Conservation (phyloP, 768 basidiomycete genomes). For the Termitomyces eurrhizus region DNA sequence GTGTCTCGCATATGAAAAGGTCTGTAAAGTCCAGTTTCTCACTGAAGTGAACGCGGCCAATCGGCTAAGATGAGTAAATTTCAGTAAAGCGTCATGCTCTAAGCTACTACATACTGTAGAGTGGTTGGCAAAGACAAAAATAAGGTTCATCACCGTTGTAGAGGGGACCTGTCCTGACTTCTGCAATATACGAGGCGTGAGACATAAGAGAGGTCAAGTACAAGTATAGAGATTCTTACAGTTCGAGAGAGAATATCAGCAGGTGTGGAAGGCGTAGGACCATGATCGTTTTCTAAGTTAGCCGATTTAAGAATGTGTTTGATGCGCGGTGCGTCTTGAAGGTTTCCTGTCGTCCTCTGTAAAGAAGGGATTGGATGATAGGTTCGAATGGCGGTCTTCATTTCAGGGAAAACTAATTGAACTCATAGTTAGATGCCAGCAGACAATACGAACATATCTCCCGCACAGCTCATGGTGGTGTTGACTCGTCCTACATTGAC, state of each 20-base stretch:
- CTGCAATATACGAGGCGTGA: constrained; percentile 16
- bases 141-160: constrained; percentile 64
- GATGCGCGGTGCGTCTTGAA: constrained; percentile 77
- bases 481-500: constrained; percentile 81
- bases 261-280: constrained; percentile 47
- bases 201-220: not conserved
- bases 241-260: constrained; percentile 50
- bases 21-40: constrained; percentile 74
- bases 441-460: constrained; percentile 24
- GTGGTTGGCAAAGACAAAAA: constrained; percentile 67
- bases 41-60: constrained; percentile 65
- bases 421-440: constrained; percentile 2
- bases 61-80: constrained; percentile 41
- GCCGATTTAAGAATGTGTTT: constrained; percentile 70
- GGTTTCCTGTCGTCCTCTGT: constrained; percentile 63
- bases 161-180: constrained; percentile 54
- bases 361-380: constrained; percentile 77
- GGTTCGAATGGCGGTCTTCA: constrained; percentile 72
- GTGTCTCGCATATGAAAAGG: constrained; percentile 69
- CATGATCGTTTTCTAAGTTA: constrained; percentile 41
- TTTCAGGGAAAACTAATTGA: constrained; percentile 66
- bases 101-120: constrained; percentile 37
- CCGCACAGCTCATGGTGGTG: constrained; percentile 75
- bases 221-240: constrained; percentile 33
- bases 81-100: constrained; percentile 5